These are phyloP conservation scores for Phytophthora agathidicida DNA, from an alignment of 352 stramenopile species.

Conservation along the genomic window DNA sequence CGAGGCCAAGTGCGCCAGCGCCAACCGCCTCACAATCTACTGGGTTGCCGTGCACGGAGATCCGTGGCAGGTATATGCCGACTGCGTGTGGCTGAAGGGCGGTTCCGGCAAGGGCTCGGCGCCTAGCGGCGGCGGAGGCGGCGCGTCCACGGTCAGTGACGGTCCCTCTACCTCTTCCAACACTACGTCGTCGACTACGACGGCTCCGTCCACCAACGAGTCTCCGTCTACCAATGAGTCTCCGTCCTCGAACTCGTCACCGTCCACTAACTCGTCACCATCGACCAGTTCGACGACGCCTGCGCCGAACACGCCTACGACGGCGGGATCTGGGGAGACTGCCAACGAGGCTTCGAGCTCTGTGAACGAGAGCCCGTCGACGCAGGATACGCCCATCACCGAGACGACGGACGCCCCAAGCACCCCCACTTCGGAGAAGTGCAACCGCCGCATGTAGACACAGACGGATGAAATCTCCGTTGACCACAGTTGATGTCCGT, in stretches of 20 bases:
- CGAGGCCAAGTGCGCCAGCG: constrained; percentile 41
- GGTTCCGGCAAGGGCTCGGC: constrained; percentile 26
- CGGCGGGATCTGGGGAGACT: not conserved
- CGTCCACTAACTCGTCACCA: constrained; percentile 12
- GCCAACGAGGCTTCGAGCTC: constrained; percentile 17
- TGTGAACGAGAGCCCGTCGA: not conserved
- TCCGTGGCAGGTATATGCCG: constrained; percentile 68
- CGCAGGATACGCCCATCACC: not conserved
- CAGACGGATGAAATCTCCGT: not conserved
- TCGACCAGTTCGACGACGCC: constrained; percentile 10
- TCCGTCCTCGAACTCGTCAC: not conserved
- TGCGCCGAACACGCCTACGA: constrained; percentile 1
- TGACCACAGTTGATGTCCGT: constrained; percentile 16
- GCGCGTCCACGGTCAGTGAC: constrained; percentile 7
- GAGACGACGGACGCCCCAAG: constrained; percentile 8
- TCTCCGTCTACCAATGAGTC: constrained; percentile 6
- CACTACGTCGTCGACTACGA: constrained; percentile 18
- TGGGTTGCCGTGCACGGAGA: constrained; percentile 60
- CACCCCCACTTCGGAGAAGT: constrained; percentile 25
- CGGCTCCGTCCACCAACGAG: constrained; percentile 10
- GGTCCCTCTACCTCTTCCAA: too few relatives aligned
- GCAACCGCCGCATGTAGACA: constrained; percentile 28
- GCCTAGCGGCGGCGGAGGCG: constrained; percentile 18
- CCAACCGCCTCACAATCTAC: constrained; percentile 56
- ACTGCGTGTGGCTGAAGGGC: constrained; percentile 45